A percentile compares a stretch with the other conserved stretches of the same genome.
Evolutionary conservation across 345 rosid species (phyloP).

Genomic region (Tarenaya hassleriana): DNA sequence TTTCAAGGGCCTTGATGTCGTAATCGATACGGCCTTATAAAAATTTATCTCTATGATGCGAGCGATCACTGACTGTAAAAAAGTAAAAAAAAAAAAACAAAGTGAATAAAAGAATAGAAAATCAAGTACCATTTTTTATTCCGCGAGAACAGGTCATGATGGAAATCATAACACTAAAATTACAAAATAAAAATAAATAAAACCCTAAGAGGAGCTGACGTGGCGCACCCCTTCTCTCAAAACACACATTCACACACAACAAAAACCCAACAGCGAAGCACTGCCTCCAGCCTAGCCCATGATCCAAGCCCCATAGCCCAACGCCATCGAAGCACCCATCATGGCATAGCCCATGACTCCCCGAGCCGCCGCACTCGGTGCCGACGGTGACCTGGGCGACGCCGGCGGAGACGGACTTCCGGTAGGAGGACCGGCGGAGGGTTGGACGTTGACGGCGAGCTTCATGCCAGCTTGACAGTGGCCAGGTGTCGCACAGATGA

Average conservation of each 20-base stretch:
- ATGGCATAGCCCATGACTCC: conserved; percentile 24
- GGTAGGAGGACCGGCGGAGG: conserved; percentile 9
- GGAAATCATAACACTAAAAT: conserved; percentile 13
- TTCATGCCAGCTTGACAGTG: conserved; percentile 23
- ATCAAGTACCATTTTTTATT: not conserved
- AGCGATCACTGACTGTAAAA: no score
- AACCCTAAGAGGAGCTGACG: not conserved
- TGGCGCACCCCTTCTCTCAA: conserved; percentile 13
- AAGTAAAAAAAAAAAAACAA: conserved; percentile 12
- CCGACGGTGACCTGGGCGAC: conserved; percentile 25
- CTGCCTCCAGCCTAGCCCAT: conserved; percentile 30
- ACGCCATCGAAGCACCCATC: conserved; percentile 25
- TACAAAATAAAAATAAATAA: not conserved
- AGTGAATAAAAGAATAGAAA: conserved; percentile 15
- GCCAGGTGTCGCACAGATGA: conserved; percentile 17
- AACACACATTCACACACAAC: conserved; percentile 5
- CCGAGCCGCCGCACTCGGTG: conserved; percentile 19
- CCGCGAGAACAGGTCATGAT: not conserved
- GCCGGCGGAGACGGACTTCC: conserved; percentile 10
- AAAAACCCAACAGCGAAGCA: conserved; percentile 17
- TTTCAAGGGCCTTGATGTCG: conserved; percentile 31
- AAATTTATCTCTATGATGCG: no score
- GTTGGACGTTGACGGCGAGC: conserved; percentile 25
- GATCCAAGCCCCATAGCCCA: conserved; percentile 25
- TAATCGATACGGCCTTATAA: no score